phyloP scores from a whole-genome alignment of 1,139 yeast genomes.

The Kluyveromyces marxianus region DNA sequence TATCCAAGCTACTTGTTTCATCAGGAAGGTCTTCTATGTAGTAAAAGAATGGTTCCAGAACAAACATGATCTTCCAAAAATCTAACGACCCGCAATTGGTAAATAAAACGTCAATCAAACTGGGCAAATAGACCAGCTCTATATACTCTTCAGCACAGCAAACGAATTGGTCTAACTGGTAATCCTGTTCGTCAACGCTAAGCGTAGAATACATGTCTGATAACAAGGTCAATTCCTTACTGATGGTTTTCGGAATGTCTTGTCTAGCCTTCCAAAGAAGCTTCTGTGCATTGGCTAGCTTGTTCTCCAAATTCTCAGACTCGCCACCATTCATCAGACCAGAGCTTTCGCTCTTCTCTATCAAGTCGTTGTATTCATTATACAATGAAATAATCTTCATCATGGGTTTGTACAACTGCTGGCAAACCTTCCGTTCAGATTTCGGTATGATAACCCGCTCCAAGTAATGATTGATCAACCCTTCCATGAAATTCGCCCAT shows the following conservation, averaged over 20 bases:
- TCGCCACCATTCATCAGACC: conserved; percentile 23
- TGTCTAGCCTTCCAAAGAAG: conserved; percentile 31
- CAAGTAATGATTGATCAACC: conserved; percentile 30
- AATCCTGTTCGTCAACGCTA: conserved; percentile 32
- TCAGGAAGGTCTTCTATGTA: conserved; percentile 30
- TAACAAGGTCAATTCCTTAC: conserved; percentile 28
- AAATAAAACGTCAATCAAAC: conserved; percentile 26
- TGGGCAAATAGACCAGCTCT: conserved; percentile 31
- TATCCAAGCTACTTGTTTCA: conserved; percentile 19
- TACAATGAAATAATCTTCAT: conserved; percentile 31
- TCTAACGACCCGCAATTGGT: conserved; percentile 24
- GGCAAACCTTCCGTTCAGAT: conserved; percentile 32
- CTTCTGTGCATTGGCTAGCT: conserved; percentile 28
- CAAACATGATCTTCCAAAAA: conserved; percentile 31
- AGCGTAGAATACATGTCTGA: conserved; percentile 31
- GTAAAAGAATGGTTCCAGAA: conserved; percentile 31
- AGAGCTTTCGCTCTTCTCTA: conserved; percentile 30
- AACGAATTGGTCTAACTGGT: conserved; percentile 31
- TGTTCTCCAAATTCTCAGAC: conserved; percentile 18
- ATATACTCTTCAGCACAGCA: conserved; percentile 32
- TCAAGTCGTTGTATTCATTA: conserved; percentile 30
- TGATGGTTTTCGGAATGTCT: conserved; percentile 31
- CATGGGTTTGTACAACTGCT: conserved; percentile 31
- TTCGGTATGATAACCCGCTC: conserved; percentile 30
- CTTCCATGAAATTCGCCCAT: conserved; percentile 34